phyloP scores from a whole-genome alignment of 768 basidiomycete species.

The Russula emetica region DNA sequence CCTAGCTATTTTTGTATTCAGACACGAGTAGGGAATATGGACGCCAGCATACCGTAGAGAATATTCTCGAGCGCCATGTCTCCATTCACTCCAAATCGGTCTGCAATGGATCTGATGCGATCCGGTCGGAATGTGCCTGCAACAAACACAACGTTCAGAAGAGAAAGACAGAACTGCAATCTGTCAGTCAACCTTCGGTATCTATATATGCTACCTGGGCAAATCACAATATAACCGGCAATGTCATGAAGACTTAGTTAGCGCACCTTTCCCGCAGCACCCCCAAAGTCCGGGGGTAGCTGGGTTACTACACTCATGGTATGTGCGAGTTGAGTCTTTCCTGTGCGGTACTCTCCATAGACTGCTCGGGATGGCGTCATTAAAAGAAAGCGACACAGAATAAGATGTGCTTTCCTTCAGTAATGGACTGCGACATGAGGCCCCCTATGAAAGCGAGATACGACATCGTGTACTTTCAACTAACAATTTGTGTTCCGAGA shows the following conservation, averaged over 20 bases:
- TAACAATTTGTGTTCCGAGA: not conserved
- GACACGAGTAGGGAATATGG: not conserved
- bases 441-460: constrained; percentile 51
- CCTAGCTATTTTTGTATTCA: constrained; percentile 50
- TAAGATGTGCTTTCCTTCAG: constrained; percentile 57
- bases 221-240: not conserved
- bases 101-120: constrained; percentile 84
- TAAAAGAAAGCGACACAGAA: not conserved
- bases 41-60: constrained; percentile 59
- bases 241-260: constrained; percentile 6
- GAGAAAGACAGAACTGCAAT: not conserved
- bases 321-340: constrained; percentile 93
- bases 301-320: constrained; percentile 91
- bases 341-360: constrained; percentile 94
- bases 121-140: constrained; percentile 93
- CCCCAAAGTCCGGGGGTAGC: constrained; percentile 84
- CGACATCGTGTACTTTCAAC: not conserved
- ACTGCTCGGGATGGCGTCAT: constrained; percentile 43
- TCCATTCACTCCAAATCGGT: constrained; percentile 90
- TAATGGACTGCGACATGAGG: constrained; percentile 87
- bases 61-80: constrained; percentile 85
- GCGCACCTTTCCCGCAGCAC: constrained; percentile 78
- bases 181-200: constrained; percentile 57
- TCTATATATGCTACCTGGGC: constrained; percentile 84
- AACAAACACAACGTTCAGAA: not conserved